Conservation (phyloP, 768 basidiomycete genomes). For the Multifurca ochricompacta region DNA sequence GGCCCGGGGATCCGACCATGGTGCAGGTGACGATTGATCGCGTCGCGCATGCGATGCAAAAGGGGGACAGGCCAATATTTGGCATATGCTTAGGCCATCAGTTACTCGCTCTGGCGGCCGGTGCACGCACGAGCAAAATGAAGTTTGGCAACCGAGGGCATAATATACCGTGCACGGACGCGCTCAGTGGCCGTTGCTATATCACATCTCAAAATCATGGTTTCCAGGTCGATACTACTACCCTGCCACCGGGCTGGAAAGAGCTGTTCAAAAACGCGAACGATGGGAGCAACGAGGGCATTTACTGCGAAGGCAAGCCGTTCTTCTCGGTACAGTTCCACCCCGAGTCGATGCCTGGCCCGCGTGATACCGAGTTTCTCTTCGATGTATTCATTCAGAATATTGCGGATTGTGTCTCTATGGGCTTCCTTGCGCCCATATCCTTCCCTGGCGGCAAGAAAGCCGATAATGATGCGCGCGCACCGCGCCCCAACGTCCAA, state of each 20-base stretch:
- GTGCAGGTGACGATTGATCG: slow-evolving; percentile 63
- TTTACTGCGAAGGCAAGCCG: slow-evolving; percentile 86
- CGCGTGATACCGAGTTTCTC: slow-evolving; percentile 96
- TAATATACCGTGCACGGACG: slow-evolving; percentile 95
- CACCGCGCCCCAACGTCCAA: slow-evolving; percentile 67
- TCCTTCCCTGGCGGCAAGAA: slow-evolving; percentile 72
- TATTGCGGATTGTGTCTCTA: slow-evolving; percentile 62
- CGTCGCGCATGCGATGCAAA: slow-evolving; percentile 59
- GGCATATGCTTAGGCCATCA: slow-evolving; percentile 99
- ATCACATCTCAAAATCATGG: slow-evolving; percentile 99
- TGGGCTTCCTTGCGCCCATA: slow-evolving; percentile 48
- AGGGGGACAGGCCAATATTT: slow-evolving; percentile 81
- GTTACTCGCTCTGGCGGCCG: slow-evolving; percentile 88
- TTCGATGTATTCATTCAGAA: slow-evolving; percentile 96
- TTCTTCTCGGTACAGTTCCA: slow-evolving; percentile 99
- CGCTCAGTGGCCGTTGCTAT: slow-evolving; percentile 91
- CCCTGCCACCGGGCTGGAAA: slow-evolving; percentile 81
- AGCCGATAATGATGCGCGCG: slow-evolving; percentile 69
- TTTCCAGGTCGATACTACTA: slow-evolving; percentile 79
- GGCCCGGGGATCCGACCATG: slow-evolving; percentile 92
- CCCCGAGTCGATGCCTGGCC: slow-evolving; percentile 94
- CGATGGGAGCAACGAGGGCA: slow-evolving; percentile 95
- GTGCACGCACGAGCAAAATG: slow-evolving; percentile 95
- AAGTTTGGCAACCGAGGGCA: slow-evolving; percentile 99
- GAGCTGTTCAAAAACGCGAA: slow-evolving; percentile 96